phyloP scores from a whole-genome alignment of 345 rosid genomes.

The Eucalyptus sp. region DNA sequence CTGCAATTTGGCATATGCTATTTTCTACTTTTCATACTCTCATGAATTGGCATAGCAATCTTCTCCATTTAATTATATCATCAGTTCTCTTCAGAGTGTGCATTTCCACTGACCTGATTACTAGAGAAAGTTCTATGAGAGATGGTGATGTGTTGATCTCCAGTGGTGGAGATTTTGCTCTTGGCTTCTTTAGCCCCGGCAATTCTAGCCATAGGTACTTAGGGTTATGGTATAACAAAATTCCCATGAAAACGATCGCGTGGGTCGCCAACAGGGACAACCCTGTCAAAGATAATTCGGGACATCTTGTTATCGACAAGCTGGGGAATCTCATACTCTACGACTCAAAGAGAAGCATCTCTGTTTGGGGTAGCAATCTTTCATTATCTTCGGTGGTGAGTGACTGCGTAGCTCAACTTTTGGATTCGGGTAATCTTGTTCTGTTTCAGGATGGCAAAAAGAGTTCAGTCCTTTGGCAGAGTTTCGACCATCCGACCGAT shows the following conservation, averaged over 20 bases:
- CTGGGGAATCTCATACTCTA: slow-evolving; percentile 2
- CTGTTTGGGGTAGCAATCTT: background rate
- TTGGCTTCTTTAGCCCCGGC: background rate
- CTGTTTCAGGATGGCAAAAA: background rate
- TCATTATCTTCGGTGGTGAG: background rate
- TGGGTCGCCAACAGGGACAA: slow-evolving; percentile 30
- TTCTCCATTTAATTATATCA: background rate
- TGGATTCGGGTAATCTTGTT: slow-evolving; percentile 23
- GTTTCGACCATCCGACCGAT: slow-evolving; percentile 23
- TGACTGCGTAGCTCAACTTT: slow-evolving; percentile 5
- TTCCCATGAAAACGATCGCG: background rate
- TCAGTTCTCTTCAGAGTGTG: background rate
- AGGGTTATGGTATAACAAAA: background rate
- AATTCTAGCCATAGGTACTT: background rate
- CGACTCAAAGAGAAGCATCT: background rate
- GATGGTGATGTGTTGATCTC: background rate
- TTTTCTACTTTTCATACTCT: background rate
- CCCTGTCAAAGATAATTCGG: slow-evolving; percentile 9
- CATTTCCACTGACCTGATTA: background rate
- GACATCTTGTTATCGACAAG: background rate
- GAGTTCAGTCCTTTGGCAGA: slow-evolving; percentile 3
- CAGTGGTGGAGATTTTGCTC: background rate
- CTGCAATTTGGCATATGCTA: background rate
- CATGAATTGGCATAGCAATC: background rate
- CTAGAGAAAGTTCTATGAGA: background rate